phyloP scores from a whole-genome alignment of 1,284 basidiomycete genomes.

The Naganishia albida region DNA sequence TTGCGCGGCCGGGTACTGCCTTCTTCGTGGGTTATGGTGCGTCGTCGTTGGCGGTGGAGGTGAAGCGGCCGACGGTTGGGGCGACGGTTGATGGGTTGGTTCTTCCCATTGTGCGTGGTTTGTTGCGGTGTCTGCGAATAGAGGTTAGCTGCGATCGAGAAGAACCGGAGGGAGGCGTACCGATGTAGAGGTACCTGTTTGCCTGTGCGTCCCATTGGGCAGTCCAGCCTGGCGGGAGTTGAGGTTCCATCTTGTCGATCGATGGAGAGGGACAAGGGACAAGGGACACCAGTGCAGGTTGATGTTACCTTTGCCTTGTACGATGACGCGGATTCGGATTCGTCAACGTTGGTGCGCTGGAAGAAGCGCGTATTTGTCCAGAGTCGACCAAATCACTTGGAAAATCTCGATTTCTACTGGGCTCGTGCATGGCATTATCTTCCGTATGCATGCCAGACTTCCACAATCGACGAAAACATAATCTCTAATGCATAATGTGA shows the following conservation, averaged over 20 bases:
- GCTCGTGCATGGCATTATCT: too few relatives aligned
- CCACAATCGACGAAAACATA: too few relatives aligned
- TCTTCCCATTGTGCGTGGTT: constrained; percentile 69
- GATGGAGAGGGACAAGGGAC: too few relatives aligned
- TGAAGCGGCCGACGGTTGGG: constrained; percentile 38
- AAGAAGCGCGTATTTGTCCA: too few relatives aligned
- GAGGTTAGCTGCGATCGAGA: not conserved
- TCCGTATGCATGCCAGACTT: too few relatives aligned
- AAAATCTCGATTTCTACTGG: too few relatives aligned
- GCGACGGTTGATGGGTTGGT: constrained; percentile 50
- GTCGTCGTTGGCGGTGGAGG: constrained; percentile 50
- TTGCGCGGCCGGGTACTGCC: constrained; percentile 87
- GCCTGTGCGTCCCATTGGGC: constrained; percentile 83
- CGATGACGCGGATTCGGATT: too few relatives aligned
- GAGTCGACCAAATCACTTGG: too few relatives aligned
- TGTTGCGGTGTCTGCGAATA: constrained; percentile 37
- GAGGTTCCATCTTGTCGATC: not conserved
- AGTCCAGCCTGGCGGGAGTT: constrained; percentile 83
- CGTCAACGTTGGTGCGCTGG: too few relatives aligned
- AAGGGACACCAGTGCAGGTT: too few relatives aligned
- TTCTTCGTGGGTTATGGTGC: constrained; percentile 64
- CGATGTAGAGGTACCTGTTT: constrained; percentile 81
- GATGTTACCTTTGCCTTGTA: too few relatives aligned
- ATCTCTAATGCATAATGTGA: too few relatives aligned
- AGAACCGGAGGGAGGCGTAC: constrained; percentile 53